phyloP scores from a whole-genome alignment of 495 filamentous ascomycete genomes.

The Neurospora sp. region DNA sequence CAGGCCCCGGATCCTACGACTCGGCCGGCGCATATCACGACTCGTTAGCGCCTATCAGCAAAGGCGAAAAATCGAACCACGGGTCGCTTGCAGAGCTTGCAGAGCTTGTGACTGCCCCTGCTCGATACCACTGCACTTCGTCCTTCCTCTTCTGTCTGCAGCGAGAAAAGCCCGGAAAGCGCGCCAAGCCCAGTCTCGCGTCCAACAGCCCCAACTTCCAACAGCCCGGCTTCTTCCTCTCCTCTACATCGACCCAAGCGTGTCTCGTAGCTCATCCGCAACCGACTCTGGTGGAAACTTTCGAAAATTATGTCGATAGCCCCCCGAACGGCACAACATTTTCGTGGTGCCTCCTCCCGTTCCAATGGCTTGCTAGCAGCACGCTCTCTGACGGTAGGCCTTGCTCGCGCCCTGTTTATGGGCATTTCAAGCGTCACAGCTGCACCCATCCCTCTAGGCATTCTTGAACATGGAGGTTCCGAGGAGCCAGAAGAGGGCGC shows the following conservation, averaged over 20 bases:
- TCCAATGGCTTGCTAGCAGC: conserved; percentile 27
- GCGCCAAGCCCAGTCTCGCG: not conserved
- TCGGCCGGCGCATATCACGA: not conserved
- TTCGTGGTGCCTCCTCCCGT: conserved; percentile 3
- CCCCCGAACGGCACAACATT: not conserved
- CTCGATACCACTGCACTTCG: not conserved
- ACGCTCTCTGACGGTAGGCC: conserved; percentile 28
- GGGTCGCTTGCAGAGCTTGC: not conserved
- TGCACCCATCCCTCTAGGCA: conserved; percentile 9
- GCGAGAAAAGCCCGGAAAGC: not conserved
- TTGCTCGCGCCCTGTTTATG: conserved; percentile 29
- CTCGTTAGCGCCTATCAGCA: not conserved
- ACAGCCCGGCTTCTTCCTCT: not conserved
- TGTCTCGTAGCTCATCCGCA: not conserved
- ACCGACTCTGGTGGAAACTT: not conserved
- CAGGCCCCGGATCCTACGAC: not conserved
- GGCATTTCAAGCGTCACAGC: conserved; percentile 26
- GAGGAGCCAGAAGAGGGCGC: conserved; percentile 30
- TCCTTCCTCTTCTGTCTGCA: not conserved
- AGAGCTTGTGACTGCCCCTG: not conserved
- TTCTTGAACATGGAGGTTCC: conserved; percentile 12
- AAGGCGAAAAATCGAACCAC: not conserved
- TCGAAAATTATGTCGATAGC: not conserved
- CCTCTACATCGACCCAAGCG: not conserved
- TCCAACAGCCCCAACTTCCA: not conserved